Conservation (phyloP, 768 basidiomycete genomes). For the Hortiboletus flavorubellus region DNA sequence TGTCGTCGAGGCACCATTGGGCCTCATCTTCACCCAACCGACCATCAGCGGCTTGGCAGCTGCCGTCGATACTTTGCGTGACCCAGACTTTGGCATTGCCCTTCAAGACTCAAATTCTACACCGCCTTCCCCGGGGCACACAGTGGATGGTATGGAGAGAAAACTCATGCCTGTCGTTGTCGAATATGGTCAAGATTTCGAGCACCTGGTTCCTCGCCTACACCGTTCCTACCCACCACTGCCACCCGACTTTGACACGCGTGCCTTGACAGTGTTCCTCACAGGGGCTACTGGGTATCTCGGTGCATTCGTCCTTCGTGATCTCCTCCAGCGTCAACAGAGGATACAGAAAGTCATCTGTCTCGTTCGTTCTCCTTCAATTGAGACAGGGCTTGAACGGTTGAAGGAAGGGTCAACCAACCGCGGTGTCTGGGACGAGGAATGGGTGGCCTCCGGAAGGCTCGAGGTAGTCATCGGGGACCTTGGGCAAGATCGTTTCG, state of each 20-base stretch:
- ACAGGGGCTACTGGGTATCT: conserved; percentile 98
- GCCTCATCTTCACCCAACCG: conserved; percentile 87
- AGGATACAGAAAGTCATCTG: conserved; percentile 86
- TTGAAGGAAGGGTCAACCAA: conserved; percentile 70
- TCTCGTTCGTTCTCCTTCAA: conserved; percentile 74
- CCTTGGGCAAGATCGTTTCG: conserved; percentile 71
- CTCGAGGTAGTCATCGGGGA: conserved; percentile 86
- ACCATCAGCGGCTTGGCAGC: conserved; percentile 75
- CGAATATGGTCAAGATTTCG: conserved; percentile 80
- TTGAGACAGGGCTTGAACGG: conserved; percentile 61
- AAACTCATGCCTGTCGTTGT: conserved; percentile 33
- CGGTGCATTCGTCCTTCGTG: conserved; percentile 85
- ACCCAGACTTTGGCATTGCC: conserved; percentile 76
- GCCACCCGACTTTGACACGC: conserved; percentile 50
- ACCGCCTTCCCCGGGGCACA: conserved; percentile 14
- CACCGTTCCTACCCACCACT: conserved; percentile 58
- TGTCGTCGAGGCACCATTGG: conserved; percentile 86
- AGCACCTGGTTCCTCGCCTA: conserved; percentile 55
- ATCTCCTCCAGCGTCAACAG: conserved; percentile 61
- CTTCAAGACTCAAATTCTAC: conserved; percentile 28
- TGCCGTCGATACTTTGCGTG: conserved; percentile 71
- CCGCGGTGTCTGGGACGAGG: conserved; percentile 85
- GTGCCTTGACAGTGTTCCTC: conserved; percentile 77
- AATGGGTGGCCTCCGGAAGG: conserved; percentile 65
- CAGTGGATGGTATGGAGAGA: conserved; percentile 11